Conservation (phyloP, 2,329 filamentous ascomycete species). For the Colletotrichum sp. region DNA sequence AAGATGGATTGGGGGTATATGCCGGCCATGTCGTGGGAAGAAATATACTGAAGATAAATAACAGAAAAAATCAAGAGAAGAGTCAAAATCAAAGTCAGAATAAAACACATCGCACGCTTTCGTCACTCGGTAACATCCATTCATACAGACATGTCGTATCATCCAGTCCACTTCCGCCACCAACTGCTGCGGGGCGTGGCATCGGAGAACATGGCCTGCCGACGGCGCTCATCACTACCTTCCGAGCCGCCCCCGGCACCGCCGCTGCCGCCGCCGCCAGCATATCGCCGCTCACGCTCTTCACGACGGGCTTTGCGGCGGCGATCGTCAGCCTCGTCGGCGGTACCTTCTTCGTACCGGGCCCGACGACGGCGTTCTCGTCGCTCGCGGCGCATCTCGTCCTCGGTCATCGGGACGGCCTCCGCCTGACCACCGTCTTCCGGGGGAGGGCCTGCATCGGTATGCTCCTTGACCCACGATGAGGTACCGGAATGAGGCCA, state of each 20-base stretch:
- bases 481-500: conserved; percentile 71
- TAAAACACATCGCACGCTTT: conserved; percentile 5
- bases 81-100: neutral
- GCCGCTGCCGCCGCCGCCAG: neutral
- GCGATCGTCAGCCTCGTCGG: conserved; percentile 49
- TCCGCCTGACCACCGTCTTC: conserved; percentile 40
- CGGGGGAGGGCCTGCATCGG: conserved; percentile 65
- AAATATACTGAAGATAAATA: neutral
- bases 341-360: conserved; percentile 45
- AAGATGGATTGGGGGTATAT: neutral
- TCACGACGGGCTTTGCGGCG: conserved; percentile 49
- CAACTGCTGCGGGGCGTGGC: conserved; percentile 57
- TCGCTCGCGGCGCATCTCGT: conserved; percentile 55
- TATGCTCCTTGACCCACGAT: conserved; percentile 71
- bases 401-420: conserved; percentile 42
- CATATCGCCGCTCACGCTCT: conserved; percentile 38
- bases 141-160: conserved; percentile 19
- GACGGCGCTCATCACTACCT: conserved; percentile 50
- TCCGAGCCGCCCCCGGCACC: conserved; percentile 39
- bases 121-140: conserved; percentile 8
- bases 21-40: neutral
- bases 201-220: conserved; percentile 48
- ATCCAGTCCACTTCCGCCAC: conserved; percentile 63
- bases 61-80: neutral
- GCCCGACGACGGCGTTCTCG: conserved; percentile 50